A percentile compares a stretch with the other conserved stretches of the same genome.
phyloP scores from a whole-genome alignment of 805 yeast species.

The Priceomyces castillae region DNA sequence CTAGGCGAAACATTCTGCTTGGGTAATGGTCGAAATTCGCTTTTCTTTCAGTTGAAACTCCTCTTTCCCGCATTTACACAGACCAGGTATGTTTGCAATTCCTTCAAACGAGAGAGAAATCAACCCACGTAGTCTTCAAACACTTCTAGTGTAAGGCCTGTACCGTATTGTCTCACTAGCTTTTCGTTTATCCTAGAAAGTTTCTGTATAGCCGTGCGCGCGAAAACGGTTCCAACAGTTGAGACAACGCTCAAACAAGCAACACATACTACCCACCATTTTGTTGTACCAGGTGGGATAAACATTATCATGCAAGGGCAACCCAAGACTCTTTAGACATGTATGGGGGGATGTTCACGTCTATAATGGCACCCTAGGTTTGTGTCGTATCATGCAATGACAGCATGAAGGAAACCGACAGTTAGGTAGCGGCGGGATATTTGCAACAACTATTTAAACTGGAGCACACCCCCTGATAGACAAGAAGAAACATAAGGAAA shows the following conservation, averaged over 20 bases:
- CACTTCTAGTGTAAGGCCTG: not conserved
- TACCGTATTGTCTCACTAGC: not conserved
- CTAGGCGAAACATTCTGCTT: not conserved
- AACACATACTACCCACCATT: not conserved
- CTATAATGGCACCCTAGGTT: not conserved
- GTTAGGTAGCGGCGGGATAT: not conserved
- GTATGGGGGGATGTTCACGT: not conserved
- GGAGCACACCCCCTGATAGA: not conserved
- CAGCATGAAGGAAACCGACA: not conserved
- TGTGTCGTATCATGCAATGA: not conserved
- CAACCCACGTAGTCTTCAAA: not conserved
- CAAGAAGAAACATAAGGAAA: not conserved
- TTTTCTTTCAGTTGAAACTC: not conserved
- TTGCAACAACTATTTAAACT: constrained; percentile 4
- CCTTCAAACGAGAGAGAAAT: not conserved
- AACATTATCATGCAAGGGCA: not conserved
- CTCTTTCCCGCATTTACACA: not conserved
- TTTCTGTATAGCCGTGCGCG: not conserved
- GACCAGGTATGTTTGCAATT: not conserved
- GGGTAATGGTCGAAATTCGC: too few relatives aligned
- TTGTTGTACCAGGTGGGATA: not conserved
- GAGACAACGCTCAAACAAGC: not conserved
- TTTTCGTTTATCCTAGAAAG: not conserved
- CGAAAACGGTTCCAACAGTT: not conserved
- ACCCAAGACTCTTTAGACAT: not conserved